phyloP scores from a whole-genome alignment of 805 yeast species.

The Metschnikowia hibisci region DNA sequence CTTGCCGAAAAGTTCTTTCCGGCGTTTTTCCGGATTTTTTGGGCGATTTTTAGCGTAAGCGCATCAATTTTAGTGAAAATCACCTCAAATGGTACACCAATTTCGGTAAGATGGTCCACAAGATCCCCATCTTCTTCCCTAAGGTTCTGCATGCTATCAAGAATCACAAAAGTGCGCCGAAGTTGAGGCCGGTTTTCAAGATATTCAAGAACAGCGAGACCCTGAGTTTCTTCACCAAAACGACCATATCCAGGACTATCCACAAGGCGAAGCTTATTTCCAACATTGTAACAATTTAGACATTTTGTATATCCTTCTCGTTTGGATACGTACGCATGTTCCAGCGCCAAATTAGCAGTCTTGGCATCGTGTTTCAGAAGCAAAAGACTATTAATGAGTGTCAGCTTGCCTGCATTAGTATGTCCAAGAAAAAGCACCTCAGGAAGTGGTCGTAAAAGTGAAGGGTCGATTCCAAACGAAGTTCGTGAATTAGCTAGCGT shows the following conservation, averaged over 20 bases:
- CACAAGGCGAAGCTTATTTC: conserved; percentile 58
- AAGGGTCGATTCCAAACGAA: conserved; percentile 34
- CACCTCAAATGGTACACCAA: conserved; percentile 68
- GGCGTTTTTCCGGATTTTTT: conserved; percentile 10
- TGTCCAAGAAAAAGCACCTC: conserved; percentile 76
- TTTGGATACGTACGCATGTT: conserved; percentile 52
- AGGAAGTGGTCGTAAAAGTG: conserved; percentile 42
- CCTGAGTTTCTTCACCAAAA: conserved; percentile 63
- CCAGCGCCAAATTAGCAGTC: conserved; percentile 22
- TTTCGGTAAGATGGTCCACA: conserved; percentile 43
- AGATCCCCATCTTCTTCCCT: conserved; percentile 53
- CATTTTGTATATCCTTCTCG: conserved; percentile 59
- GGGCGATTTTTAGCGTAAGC: conserved; percentile 29
- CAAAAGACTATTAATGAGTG: conserved; percentile 61
- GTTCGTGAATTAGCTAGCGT: conserved; percentile 18
- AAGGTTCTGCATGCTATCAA: conserved; percentile 60
- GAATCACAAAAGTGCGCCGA: conserved; percentile 54
- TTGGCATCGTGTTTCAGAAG: conserved; percentile 32
- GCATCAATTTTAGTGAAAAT: conserved; percentile 76
- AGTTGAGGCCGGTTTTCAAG: conserved; percentile 51
- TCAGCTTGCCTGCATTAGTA: conserved; percentile 85
- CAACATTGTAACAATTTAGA: conserved; percentile 67
- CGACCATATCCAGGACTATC: conserved; percentile 93
- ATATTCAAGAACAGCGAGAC: conserved; percentile 62
- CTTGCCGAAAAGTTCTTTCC: conserved; percentile 7